A percentile compares a stretch with the other conserved stretches of the same genome.
phyloP scores from a whole-genome alignment of 2,329 filamentous ascomycete genomes.

The Nemania sp. region DNA sequence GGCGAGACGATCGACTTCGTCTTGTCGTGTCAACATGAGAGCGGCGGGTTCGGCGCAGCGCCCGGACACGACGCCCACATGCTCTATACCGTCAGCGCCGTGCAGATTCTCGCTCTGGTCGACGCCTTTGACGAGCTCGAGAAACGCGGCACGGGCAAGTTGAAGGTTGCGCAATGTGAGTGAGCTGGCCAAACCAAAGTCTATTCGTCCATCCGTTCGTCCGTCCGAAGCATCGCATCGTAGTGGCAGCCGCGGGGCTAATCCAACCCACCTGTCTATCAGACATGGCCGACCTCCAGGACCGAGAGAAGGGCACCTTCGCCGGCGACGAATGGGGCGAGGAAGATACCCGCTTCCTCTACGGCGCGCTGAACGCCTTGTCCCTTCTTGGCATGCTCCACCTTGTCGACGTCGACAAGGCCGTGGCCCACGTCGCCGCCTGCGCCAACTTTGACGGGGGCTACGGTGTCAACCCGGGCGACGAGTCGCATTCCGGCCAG shows the following conservation, averaged over 20 bases:
- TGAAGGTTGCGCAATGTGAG: slow-evolving; percentile 79
- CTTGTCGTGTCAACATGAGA: slow-evolving; percentile 88
- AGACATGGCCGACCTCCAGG: slow-evolving; percentile 83
- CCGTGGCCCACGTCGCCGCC: slow-evolving; percentile 75
- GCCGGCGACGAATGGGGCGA: slow-evolving; percentile 96
- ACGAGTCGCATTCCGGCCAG: slow-evolving; percentile 93
- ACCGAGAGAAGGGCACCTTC: slow-evolving; percentile 82
- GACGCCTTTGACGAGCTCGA: slow-evolving; percentile 87
- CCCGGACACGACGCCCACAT: slow-evolving; percentile 95
- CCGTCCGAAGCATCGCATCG: slow-evolving; percentile 18
- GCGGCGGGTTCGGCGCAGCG: slow-evolving; percentile 90
- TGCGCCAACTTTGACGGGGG: slow-evolving; percentile 95
- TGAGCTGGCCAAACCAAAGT: slow-evolving; percentile 32
- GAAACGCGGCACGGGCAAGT: slow-evolving; percentile 67
- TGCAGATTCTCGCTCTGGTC: slow-evolving; percentile 88
- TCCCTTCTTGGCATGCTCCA: slow-evolving; percentile 78
- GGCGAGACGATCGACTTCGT: slow-evolving; percentile 87
- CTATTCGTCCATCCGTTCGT: too few relatives aligned
- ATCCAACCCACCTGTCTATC: slow-evolving; percentile 27
- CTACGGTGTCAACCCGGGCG: slow-evolving; percentile 86
- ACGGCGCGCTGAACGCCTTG: slow-evolving; percentile 85
- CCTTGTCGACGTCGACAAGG: slow-evolving; percentile 77
- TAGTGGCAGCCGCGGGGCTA: slow-evolving; percentile 25
- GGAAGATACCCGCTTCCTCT: slow-evolving; percentile 92
- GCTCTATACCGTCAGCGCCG: slow-evolving; percentile 91